Percentiles rank a stretch among this genome's conserved stretches.
Conservation (phyloP, 345 rosid species). For the Eucalyptus dawsonii region DNA sequence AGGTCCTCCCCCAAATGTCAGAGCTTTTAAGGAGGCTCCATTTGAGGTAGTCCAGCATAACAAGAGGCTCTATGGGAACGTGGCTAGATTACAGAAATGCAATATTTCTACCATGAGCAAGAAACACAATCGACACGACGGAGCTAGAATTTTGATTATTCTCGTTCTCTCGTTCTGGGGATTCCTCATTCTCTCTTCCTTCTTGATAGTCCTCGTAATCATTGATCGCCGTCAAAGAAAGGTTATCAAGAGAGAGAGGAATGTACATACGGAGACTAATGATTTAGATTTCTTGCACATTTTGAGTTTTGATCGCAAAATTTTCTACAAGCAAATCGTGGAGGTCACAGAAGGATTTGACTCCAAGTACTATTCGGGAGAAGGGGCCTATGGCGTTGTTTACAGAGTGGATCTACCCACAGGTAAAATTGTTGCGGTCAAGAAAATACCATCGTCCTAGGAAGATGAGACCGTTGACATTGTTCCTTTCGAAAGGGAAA, state of each 20-base stretch:
- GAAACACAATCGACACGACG: accelerated
- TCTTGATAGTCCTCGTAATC: neutral
- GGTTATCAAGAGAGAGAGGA: neutral
- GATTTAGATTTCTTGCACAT: neutral
- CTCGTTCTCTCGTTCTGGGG: neutral
- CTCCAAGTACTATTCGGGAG: neutral
- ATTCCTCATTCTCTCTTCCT: neutral
- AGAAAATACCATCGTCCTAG: neutral
- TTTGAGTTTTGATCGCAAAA: neutral
- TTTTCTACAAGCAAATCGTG: neutral
- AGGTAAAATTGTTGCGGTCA: neutral
- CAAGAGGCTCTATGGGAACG: too few relatives aligned
- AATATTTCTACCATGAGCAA: too few relatives aligned
- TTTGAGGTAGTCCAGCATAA: neutral
- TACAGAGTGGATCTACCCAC: neutral
- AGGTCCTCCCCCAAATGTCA: neutral
- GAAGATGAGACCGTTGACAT: neutral
- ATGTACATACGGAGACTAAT: accelerated
- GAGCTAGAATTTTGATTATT: neutral
- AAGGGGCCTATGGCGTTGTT: neutral
- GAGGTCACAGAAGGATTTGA: neutral
- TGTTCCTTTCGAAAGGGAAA: neutral
- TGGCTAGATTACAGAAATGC: too few relatives aligned
- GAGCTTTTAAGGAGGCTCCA: neutral
- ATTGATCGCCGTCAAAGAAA: neutral